Conservation (phyloP, 2,329 filamentous ascomycete genomes). For the Ploettnerulaceae sp. region DNA sequence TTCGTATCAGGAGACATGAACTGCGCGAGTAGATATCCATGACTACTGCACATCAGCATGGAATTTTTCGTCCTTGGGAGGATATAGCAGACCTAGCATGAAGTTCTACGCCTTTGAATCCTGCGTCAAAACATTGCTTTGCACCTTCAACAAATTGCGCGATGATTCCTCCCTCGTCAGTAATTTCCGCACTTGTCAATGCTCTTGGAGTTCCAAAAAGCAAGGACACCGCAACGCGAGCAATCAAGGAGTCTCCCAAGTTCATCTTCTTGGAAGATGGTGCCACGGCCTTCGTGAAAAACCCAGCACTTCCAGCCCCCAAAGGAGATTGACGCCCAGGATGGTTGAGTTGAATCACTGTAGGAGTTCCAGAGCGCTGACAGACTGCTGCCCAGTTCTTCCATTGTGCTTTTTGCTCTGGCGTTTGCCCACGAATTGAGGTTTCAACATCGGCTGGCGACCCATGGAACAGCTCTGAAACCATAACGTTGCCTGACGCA, state of each 20-base stretch:
- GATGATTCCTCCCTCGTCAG: constrained; percentile 39
- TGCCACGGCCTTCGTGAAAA: constrained; percentile 39
- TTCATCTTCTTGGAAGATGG: constrained; percentile 41
- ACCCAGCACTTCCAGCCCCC: constrained; percentile 36
- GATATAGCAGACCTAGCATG: constrained; percentile 40
- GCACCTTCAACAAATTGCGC: constrained; percentile 50
- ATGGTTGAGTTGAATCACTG: constrained; percentile 44
- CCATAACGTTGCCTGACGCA: constrained; percentile 40
- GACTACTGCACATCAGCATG: constrained; percentile 33
- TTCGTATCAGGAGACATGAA: constrained; percentile 68
- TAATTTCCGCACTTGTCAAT: constrained; percentile 51
- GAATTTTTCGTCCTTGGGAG: not conserved
- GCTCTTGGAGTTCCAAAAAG: constrained; percentile 51
- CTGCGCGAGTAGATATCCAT: constrained; percentile 67
- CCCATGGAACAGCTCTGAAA: constrained; percentile 39
- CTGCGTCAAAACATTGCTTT: constrained; percentile 43
- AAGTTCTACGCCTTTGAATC: constrained; percentile 49
- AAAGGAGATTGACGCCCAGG: constrained; percentile 42
- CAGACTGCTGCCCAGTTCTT: constrained; percentile 35
- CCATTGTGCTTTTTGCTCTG: constrained; percentile 34
- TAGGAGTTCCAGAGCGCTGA: constrained; percentile 35
- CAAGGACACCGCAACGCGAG: constrained; percentile 30
- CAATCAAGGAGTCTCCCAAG: constrained; percentile 38
- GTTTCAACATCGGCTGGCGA: constrained; percentile 35
- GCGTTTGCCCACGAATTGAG: constrained; percentile 23